Evolutionary conservation across 768 basidiomycete genomes (phyloP).

Genomic region (Dendrothele bispora): DNA sequence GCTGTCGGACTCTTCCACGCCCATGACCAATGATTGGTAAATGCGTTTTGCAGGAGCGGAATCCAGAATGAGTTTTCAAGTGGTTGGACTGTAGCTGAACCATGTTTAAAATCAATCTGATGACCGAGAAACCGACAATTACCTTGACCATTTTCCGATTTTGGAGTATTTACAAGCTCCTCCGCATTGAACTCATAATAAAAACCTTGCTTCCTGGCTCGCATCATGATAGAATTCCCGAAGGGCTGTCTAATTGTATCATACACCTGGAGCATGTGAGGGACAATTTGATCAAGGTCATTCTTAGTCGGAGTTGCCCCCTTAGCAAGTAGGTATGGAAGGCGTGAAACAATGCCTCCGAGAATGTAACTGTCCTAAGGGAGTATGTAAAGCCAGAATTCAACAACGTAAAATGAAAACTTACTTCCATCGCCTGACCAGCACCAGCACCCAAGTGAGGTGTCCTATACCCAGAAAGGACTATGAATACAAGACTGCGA

Average conservation of each 20-base stretch:
- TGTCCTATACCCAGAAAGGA: background rate
- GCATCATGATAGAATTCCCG: conserved; percentile 9
- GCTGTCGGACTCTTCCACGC: too few species aligned
- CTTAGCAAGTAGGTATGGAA: conserved; percentile 12
- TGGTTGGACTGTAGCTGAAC: too few species aligned
- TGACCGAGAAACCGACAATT: too few species aligned
- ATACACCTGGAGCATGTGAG: conserved; percentile 26
- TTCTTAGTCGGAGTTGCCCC: too few species aligned
- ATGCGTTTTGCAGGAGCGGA: too few species aligned
- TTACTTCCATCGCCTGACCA: conserved; percentile 28
- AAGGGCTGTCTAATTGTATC: conserved; percentile 30
- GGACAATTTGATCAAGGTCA: conserved; percentile 15
- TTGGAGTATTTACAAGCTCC: too few species aligned
- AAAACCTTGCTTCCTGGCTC: too few species aligned
- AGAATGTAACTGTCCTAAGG: conserved; percentile 38
- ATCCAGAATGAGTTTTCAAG: too few species aligned
- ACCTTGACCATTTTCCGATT: too few species aligned
- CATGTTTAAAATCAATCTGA: too few species aligned
- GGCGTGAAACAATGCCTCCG: conserved; percentile 18
- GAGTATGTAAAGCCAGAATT: background rate
- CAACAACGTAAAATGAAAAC: background rate
- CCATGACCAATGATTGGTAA: too few species aligned
- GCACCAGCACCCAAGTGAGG: conserved; percentile 26
- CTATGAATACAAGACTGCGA: background rate
- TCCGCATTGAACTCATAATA: too few species aligned